Conservation (phyloP, 139 green algal species). For the Klebsormidium nitens region DNA sequence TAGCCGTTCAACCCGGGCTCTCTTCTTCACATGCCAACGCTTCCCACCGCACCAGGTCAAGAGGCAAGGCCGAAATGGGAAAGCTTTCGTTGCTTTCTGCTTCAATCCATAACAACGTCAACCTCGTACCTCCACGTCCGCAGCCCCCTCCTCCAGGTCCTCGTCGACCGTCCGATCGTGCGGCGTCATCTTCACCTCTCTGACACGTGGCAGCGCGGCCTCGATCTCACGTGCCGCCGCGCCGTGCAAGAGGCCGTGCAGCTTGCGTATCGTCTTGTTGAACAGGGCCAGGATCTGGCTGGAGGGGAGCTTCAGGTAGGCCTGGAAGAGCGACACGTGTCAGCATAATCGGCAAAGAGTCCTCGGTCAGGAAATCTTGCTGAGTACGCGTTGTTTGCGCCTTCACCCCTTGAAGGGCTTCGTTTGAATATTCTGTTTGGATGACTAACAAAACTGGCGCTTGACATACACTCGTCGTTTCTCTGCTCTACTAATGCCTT, state of each 20-base stretch:
- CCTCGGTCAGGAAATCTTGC: background rate
- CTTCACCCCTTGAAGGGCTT: background rate
- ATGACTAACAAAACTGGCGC: background rate
- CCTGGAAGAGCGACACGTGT: too few relatives aligned
- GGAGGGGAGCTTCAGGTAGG: constrained; percentile 64
- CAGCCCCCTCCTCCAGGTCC: constrained; percentile 76
- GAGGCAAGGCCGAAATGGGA: background rate
- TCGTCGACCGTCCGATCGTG: constrained; percentile 63
- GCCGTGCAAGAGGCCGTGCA: constrained; percentile 67
- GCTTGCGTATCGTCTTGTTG: constrained; percentile 85
- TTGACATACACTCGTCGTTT: background rate
- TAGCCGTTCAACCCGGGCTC: too few relatives aligned
- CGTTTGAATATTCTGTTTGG: background rate
- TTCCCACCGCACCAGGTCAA: background rate
- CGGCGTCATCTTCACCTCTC: constrained; percentile 28
- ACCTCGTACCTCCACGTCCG: constrained; percentile 25
- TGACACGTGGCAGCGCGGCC: constrained; percentile 6
- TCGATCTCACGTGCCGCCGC: constrained; percentile 49
- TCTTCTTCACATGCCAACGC: background rate
- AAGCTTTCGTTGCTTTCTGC: background rate
- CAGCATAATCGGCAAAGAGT: too few relatives aligned
- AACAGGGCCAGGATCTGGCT: constrained; percentile 89
- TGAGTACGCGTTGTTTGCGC: background rate
- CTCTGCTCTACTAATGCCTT: background rate
- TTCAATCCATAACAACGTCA: constrained; percentile 1